Conservation (phyloP, 768 basidiomycete genomes). For the Mycena latifolia region DNA sequence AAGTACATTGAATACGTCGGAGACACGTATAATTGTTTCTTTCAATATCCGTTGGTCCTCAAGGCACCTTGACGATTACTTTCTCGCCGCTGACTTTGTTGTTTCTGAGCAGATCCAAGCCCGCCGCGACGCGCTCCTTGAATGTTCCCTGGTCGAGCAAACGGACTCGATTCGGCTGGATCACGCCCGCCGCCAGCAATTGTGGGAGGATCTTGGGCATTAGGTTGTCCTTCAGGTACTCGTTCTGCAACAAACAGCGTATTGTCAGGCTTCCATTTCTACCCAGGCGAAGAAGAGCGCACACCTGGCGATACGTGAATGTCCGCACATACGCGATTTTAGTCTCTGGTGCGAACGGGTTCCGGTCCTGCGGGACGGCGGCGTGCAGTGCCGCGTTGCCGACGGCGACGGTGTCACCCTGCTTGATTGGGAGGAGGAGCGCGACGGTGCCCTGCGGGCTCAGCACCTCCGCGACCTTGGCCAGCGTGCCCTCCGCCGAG, state of each 20-base stretch:
- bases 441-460: constrained; percentile 42
- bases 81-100: constrained; percentile 66
- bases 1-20: no score
- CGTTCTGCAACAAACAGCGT: constrained; percentile 45
- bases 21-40: no score
- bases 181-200: constrained; percentile 51
- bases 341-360: constrained; percentile 38
- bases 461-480: constrained; percentile 41
- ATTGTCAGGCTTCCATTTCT: no score
- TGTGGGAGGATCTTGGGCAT: constrained; percentile 60
- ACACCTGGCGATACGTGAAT: constrained; percentile 13
- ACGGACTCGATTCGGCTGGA: constrained; percentile 56
- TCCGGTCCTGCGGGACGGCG: constrained; percentile 1
- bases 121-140: constrained; percentile 55
- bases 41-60: neutral
- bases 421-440: constrained; percentile 47
- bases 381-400: constrained; percentile 18
- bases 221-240: constrained; percentile 54
- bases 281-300: neutral
- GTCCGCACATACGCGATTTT: constrained; percentile 51
- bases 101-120: constrained; percentile 58
- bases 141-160: constrained; percentile 58
- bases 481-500: constrained; percentile 44
- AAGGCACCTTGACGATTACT: constrained; percentile 53
- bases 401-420: constrained; percentile 29